phyloP scores from a whole-genome alignment of 2,329 filamentous ascomycete species.

The Fusarium sp. region DNA sequence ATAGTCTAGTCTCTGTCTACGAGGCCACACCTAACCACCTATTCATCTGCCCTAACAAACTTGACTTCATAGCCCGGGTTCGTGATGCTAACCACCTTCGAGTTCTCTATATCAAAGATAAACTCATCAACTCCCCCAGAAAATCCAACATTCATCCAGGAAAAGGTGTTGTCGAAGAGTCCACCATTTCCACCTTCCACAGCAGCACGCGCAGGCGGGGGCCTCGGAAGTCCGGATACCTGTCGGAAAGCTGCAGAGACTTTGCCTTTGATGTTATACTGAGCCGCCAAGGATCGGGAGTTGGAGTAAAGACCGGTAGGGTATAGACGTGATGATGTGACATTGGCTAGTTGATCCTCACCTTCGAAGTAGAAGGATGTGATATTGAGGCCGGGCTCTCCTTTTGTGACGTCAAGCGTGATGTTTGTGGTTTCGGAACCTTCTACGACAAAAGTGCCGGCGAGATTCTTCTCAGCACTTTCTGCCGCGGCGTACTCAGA shows the following conservation, averaged over 20 bases:
- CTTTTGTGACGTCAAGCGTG: constrained; percentile 33
- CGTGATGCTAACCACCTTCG: background rate
- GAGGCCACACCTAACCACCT: background rate
- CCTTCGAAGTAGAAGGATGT: constrained; percentile 12
- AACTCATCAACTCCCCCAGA: constrained; percentile 13
- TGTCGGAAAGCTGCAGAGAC: constrained; percentile 8
- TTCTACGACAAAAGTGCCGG: constrained; percentile 34
- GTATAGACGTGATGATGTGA: background rate
- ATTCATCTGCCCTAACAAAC: background rate
- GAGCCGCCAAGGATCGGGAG: background rate
- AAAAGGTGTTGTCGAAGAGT: constrained; percentile 3
- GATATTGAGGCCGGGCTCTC: constrained; percentile 23
- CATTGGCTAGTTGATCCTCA: background rate
- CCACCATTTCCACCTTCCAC: constrained; percentile 14
- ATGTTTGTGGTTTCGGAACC: constrained; percentile 28
- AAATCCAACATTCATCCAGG: constrained; percentile 13
- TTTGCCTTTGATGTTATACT: background rate
- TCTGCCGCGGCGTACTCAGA: constrained; percentile 40
- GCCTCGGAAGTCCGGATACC: background rate
- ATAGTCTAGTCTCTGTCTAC: too few species aligned
- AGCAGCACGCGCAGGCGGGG: background rate
- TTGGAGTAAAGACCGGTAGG: constrained; percentile 2
- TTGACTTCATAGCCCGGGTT: background rate
- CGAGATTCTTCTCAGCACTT: constrained; percentile 33
- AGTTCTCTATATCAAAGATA: constrained; percentile 6